Evolutionary conservation across 2,329 filamentous ascomycete species (phyloP).

Genomic region (Zymoseptoria pseudotritici): DNA sequence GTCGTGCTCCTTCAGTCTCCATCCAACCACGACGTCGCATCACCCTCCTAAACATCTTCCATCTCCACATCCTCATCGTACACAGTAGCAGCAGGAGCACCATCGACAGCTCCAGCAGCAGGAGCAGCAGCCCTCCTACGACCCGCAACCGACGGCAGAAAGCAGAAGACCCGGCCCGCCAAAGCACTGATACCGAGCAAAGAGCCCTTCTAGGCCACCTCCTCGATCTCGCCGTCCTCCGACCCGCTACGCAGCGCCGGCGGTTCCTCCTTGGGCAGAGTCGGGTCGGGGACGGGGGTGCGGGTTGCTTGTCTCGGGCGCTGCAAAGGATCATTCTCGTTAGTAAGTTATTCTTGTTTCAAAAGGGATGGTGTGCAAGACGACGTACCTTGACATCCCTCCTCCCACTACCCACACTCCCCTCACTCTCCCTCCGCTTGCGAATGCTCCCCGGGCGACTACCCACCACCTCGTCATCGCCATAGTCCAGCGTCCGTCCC

Average conservation of each 20-base stretch:
- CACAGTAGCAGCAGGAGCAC: not conserved
- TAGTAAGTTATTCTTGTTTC: slow-evolving; percentile 8
- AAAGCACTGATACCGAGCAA: not conserved
- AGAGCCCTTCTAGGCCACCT: slow-evolving; percentile 44
- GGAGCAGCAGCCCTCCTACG: not conserved
- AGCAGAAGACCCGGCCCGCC: not conserved
- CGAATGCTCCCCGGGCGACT: slow-evolving; percentile 51
- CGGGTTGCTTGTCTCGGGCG: slow-evolving; percentile 18
- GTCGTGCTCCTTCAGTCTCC: no score
- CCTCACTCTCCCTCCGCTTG: slow-evolving; percentile 62
- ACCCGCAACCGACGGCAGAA: not conserved
- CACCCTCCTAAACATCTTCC: no score
- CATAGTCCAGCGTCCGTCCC: slow-evolving; percentile 85
- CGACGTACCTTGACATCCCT: slow-evolving; percentile 38
- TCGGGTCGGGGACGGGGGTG: slow-evolving; percentile 16
- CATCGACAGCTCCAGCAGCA: not conserved
- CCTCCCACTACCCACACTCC: slow-evolving; percentile 29
- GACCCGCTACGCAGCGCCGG: slow-evolving; percentile 72
- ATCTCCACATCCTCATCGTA: not conserved
- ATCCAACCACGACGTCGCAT: no score
- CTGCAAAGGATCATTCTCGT: slow-evolving; percentile 7
- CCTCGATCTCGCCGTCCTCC: slow-evolving; percentile 97
- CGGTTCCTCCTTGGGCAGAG: slow-evolving; percentile 42
- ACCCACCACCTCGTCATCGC: slow-evolving; percentile 53
- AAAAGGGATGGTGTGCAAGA: not conserved